Evolutionary conservation across 345 rosid species (phyloP).

Genomic region (Raphanus sativus): DNA sequence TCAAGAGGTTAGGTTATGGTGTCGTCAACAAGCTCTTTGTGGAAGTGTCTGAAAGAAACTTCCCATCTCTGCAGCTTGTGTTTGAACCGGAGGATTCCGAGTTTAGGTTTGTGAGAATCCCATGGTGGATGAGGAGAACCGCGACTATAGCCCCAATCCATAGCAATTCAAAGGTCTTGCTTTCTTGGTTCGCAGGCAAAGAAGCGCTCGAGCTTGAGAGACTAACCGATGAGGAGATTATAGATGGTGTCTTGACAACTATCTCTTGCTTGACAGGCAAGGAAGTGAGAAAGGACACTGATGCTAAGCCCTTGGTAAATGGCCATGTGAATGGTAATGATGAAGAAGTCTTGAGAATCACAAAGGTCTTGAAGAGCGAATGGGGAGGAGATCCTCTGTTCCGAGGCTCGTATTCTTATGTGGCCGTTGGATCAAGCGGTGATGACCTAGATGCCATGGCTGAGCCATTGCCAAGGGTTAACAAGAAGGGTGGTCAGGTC

Average conservation of each 20-base stretch:
- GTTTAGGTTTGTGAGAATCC: constrained; percentile 56
- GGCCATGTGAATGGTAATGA: constrained; percentile 45
- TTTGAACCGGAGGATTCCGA: constrained; percentile 60
- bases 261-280: constrained; percentile 50
- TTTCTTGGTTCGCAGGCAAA: constrained; percentile 95
- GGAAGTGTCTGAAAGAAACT: constrained; percentile 38
- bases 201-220: constrained; percentile 88
- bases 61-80: constrained; percentile 72
- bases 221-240: constrained; percentile 69
- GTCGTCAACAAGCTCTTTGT: constrained; percentile 92
- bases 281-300: constrained; percentile 17
- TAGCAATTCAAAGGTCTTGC: constrained; percentile 60
- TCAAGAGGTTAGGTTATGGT: constrained; percentile 79
- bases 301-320: constrained; percentile 35
- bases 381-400: constrained; percentile 92
- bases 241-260: constrained; percentile 62
- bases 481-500: constrained; percentile 25
- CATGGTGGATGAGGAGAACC: constrained; percentile 96
- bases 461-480: constrained; percentile 69
- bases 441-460: constrained; percentile 81
- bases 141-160: constrained; percentile 77
- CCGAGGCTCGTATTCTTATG: constrained; percentile 84
- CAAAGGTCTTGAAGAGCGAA: constrained; percentile 66
- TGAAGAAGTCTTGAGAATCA: constrained; percentile 42
- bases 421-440: constrained; percentile 87